Evolutionary conservation across 768 basidiomycete genomes (phyloP).

Genomic region (Agrocybe praecox): DNA sequence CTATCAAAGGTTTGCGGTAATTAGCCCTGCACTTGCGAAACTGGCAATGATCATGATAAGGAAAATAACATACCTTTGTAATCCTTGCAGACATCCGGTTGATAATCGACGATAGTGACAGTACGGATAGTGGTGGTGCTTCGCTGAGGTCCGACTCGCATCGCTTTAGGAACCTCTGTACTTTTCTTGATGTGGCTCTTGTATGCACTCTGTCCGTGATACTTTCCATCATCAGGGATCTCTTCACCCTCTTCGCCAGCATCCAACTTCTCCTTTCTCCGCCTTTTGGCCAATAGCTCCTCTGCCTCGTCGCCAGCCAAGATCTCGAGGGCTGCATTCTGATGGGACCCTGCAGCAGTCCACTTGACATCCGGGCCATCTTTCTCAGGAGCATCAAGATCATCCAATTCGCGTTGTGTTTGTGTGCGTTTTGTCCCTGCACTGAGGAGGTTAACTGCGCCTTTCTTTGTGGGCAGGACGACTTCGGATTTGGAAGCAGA

Average conservation of each 20-base stretch:
- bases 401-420: constrained; percentile 64
- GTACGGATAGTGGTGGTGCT: constrained; percentile 84
- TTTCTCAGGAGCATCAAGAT: constrained; percentile 51
- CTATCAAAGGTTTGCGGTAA: constrained; percentile 41
- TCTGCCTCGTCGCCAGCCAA: constrained; percentile 83
- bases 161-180: constrained; percentile 84
- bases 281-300: constrained; percentile 72
- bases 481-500: constrained; percentile 67
- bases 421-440: constrained; percentile 50
- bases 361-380: constrained; percentile 76
- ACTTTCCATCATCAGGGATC: constrained; percentile 79
- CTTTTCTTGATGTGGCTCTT: constrained; percentile 78
- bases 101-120: constrained; percentile 95
- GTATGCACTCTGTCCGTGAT: constrained; percentile 85
- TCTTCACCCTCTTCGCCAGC: constrained; percentile 55
- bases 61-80: constrained; percentile 80
- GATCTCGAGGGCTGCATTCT: constrained; percentile 72
- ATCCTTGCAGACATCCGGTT: constrained; percentile 99
- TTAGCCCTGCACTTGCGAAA: not conserved
- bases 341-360: constrained; percentile 77
- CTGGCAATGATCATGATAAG: constrained; percentile 4
- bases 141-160: constrained; percentile 82
- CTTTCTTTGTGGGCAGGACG: constrained; percentile 74
- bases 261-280: constrained; percentile 54
- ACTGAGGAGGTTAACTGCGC: constrained; percentile 66